These are phyloP conservation scores for Filobasidium floriforme DNA, from an alignment of 768 basidiomycete genomes.

Conservation along the genomic window DNA sequence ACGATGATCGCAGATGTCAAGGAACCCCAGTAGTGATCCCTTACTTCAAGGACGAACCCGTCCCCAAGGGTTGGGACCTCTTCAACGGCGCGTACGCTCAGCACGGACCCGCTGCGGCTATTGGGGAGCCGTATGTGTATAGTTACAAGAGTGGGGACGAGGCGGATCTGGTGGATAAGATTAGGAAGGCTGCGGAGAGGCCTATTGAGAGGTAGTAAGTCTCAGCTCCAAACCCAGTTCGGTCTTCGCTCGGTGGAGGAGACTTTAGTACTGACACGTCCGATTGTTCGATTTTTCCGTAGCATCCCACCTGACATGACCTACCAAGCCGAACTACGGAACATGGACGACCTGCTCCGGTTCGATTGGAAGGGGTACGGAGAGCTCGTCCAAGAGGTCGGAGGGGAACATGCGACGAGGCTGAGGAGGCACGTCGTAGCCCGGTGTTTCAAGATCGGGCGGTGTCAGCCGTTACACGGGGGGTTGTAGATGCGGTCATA, in stretches of 20 bases:
- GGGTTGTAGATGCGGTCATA: no score
- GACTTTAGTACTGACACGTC: background rate
- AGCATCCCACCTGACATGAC: slow-evolving; percentile 42
- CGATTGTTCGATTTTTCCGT: background rate
- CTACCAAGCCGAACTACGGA: slow-evolving; percentile 11
- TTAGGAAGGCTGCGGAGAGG: slow-evolving; percentile 30
- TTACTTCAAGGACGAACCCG: slow-evolving; percentile 26
- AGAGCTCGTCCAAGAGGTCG: background rate
- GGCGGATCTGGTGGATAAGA: slow-evolving; percentile 28
- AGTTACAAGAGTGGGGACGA: slow-evolving; percentile 32
- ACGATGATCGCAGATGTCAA: slow-evolving; percentile 43
- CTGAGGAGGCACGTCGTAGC: slow-evolving; percentile 16
- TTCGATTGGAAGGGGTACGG: slow-evolving; percentile 16
- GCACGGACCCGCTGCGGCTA: slow-evolving; percentile 38
- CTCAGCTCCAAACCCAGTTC: no score
- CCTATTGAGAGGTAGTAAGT: slow-evolving; percentile 41
- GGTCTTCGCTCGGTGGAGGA: background rate
- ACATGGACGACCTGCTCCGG: slow-evolving; percentile 19
- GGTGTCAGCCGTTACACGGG: slow-evolving; percentile 14
- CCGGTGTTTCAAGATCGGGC: slow-evolving; percentile 22
- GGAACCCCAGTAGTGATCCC: slow-evolving; percentile 41
- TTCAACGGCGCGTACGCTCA: slow-evolving; percentile 31
- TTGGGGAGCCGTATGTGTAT: slow-evolving; percentile 43
- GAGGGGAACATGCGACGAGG: background rate
- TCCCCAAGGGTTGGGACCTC: slow-evolving; percentile 32